Conservation (phyloP, 2,329 filamentous ascomycete genomes). For the Aaosphaeria arxii region DNA sequence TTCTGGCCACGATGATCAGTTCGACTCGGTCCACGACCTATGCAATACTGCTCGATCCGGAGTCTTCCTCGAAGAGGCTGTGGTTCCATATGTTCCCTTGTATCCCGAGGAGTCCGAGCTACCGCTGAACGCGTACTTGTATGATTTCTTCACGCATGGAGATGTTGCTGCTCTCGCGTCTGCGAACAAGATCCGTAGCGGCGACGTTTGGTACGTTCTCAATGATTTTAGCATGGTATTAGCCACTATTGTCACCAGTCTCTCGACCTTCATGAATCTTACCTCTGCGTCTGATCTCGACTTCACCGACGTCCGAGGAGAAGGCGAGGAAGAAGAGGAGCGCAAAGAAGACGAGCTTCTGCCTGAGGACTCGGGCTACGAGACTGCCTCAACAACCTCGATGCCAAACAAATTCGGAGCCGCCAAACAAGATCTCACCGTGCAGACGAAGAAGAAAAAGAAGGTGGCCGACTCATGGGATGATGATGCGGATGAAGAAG, state of each 20-base stretch:
- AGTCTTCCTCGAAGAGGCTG: conserved; percentile 72
- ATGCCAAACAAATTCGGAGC: conserved; percentile 19
- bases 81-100: conserved; percentile 66
- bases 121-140: conserved; percentile 65
- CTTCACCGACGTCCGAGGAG: conserved; percentile 47
- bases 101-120: conserved; percentile 54
- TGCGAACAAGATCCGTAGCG: conserved; percentile 64
- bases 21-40: conserved; percentile 64
- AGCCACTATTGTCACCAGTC: conserved; percentile 68
- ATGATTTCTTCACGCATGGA: conserved; percentile 76
- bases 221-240: conserved; percentile 65
- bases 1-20: conserved; percentile 65
- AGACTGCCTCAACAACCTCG: conserved; percentile 19
- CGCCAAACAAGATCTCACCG: conserved; percentile 27
- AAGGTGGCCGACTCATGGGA: conserved; percentile 42
- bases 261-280: conserved; percentile 57
- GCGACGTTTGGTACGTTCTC: conserved; percentile 70
- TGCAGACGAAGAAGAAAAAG: conserved; percentile 39
- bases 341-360: conserved; percentile 39
- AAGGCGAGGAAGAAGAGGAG: conserved; percentile 51
- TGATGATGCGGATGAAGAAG: conserved; percentile 37
- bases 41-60: conserved; percentile 63
- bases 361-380: conserved; percentile 24
- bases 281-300: conserved; percentile 33
- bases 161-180: conserved; percentile 57